A percentile compares a stretch with the other conserved stretches of the same genome.
Conservation (phyloP, 2,329 filamentous ascomycete genomes). For the Scorias spongiosa region DNA sequence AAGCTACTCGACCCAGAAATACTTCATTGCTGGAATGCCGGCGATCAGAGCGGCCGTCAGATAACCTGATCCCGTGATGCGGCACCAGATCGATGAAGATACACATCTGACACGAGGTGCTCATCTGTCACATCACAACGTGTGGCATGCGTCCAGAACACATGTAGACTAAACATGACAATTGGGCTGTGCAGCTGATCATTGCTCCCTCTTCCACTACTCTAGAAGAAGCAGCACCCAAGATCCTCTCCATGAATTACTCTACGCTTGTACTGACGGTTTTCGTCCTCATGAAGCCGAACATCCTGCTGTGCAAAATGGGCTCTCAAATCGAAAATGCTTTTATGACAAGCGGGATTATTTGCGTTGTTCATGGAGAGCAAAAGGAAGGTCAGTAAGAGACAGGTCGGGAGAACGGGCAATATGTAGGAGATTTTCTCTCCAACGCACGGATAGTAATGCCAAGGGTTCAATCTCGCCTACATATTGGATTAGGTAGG, state of each 20-base stretch:
- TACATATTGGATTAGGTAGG: too few species aligned
- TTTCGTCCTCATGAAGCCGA: slow-evolving; percentile 26
- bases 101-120: too few species aligned
- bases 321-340: slow-evolving; percentile 26
- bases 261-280: slow-evolving; percentile 25
- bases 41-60: too few species aligned
- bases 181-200: slow-evolving; percentile 20
- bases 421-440: background rate
- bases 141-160: too few species aligned
- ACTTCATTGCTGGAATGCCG: too few species aligned
- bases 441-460: background rate
- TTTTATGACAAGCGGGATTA: slow-evolving; percentile 23
- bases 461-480: too few species aligned
- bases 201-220: slow-evolving; percentile 23
- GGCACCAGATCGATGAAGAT: too few species aligned
- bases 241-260: slow-evolving; percentile 19
- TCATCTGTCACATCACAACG: too few species aligned
- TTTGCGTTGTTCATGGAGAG: slow-evolving; percentile 23
- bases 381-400: slow-evolving; percentile 9
- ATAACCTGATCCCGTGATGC: too few species aligned
- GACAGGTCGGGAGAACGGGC: slow-evolving; percentile 1
- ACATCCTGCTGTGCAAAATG: slow-evolving; percentile 14
- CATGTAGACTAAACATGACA: too few species aligned
- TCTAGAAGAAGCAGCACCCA: slow-evolving; percentile 22
- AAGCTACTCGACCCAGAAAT: too few species aligned